Conservation (phyloP, 345 rosid genomes). For the Melaleuca quinquenervia region DNA sequence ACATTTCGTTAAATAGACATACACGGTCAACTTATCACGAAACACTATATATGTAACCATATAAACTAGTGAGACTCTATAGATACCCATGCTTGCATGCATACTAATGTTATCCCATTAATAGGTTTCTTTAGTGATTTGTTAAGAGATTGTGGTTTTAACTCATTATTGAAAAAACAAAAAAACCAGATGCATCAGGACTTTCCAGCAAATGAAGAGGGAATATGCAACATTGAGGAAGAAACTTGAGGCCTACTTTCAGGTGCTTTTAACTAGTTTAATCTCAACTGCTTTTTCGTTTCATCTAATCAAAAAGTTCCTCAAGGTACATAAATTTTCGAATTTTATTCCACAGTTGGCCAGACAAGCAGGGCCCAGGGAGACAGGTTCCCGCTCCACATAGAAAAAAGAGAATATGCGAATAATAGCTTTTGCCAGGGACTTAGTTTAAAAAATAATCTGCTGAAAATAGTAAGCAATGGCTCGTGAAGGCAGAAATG, state of each 20-base stretch:
- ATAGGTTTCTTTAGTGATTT: background rate
- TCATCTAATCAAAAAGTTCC: background rate
- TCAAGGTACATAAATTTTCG: background rate
- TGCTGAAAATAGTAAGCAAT: background rate
- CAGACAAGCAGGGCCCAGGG: constrained; percentile 69
- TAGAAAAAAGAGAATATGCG: constrained; percentile 5
- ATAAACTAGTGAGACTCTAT: background rate
- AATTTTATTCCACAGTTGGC: constrained; percentile 36
- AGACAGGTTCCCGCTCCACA: constrained; percentile 45
- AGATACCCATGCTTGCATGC: background rate
- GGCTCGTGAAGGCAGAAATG: background rate
- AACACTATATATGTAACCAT: background rate
- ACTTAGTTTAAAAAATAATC: background rate
- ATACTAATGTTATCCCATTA: background rate
- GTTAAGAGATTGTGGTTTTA: background rate
- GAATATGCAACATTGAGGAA: constrained; percentile 64
- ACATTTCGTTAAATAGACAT: background rate
- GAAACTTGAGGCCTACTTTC: constrained; percentile 84
- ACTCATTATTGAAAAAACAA: background rate
- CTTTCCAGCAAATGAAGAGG: constrained; percentile 75
- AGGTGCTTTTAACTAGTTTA: constrained; percentile 22
- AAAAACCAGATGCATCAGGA: constrained; percentile 50
- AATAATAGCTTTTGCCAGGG: background rate
- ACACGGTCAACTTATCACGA: background rate
- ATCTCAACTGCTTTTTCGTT: background rate